Base-by-base conservation (phyloP, 495 filamentous ascomycete genomes). In the Penicillium paradoxum region DNA sequence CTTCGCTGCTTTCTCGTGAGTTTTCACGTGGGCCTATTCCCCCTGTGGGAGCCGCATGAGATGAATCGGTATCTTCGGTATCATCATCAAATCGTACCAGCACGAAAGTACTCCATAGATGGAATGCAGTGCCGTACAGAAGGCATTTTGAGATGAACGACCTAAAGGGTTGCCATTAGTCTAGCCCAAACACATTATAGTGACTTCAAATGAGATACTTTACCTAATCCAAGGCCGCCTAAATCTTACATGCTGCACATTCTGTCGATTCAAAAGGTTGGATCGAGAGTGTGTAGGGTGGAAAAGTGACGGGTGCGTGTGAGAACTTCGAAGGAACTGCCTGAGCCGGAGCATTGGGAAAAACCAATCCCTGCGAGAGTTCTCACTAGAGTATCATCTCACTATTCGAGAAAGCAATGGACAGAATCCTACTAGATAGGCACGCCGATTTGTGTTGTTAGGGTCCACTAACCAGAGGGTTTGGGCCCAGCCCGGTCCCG, bases 141-240 rank as follows among this genome's bases (percentile, higher is more conserved):
- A 73, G 54, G 37, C 53, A 57, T 50, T 64, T 71, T n/a, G 59
- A 53, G 22, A 73, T 21, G 24, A 73, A 63, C 6, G 55, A 64
- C 48, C 73, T 75, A 18, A 13, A 5, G n/a, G 22, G 30, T 32
- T 33, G 3, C 22, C 2, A 41, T 64, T 4, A 67, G 54, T 37
- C 42, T 46, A 11, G 13, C n/a, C n/a, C n/a, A n/a, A n/a, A n/a
- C n/a, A n/a, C n/a, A 5, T 4, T 13, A 33, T 19, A n/a, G 10
- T 6, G 15, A 24, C 18, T 25, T 6, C 10, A 36, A 42, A 11
- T 2, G 50, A 19, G n/a, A 24, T 4, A 24, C 51, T 65, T 49
- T 41, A 75, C 73, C 66, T 67, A 21, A 73, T 49, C 73, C 71
- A 70, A 27, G 68, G 73, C 56, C 67, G 66, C 49, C 62, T 65